These are phyloP conservation scores for Asterophora lycoperdoides DNA, from an alignment of 768 basidiomycete genomes.

Conservation along the genomic window DNA sequence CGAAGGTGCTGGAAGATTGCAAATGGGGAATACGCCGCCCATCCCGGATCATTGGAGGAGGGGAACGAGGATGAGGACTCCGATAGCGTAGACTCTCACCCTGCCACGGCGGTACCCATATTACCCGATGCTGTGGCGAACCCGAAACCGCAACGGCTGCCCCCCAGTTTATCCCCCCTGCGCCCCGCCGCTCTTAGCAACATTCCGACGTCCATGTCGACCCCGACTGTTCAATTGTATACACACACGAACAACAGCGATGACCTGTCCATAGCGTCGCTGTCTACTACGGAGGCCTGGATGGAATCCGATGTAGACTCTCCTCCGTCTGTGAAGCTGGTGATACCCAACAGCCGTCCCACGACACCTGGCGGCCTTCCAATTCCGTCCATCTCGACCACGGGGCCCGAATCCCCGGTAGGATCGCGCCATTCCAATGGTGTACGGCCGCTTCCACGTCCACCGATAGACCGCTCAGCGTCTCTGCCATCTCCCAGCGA, in stretches of 20 bases:
- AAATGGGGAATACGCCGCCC: constrained; percentile 53
- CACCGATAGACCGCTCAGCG: neutral
- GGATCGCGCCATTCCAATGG: constrained; percentile 14
- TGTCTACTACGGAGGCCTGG: constrained; percentile 29
- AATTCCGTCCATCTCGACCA: constrained; percentile 54
- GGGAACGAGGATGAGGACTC: constrained; percentile 25
- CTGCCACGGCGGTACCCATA: neutral
- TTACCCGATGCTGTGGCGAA: constrained; percentile 1
- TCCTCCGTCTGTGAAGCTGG: constrained; percentile 5
- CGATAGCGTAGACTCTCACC: constrained; percentile 7
- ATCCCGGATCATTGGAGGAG: constrained; percentile 22
- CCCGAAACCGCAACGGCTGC: neutral
- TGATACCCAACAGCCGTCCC: constrained; percentile 1
- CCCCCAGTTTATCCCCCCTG: constrained; percentile 11
- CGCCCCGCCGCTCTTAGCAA: constrained; percentile 17
- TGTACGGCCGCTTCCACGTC: neutral
- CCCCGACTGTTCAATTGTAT: constrained; percentile 34
- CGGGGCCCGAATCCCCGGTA: constrained; percentile 38
- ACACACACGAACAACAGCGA: constrained; percentile 24
- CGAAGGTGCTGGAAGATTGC: constrained; percentile 91
- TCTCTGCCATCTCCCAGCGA: constrained; percentile 5
- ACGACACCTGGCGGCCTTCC: constrained; percentile 37
- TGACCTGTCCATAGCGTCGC: constrained; percentile 36
- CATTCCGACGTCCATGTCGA: constrained; percentile 38
- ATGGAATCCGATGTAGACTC: constrained; percentile 24